A percentile compares a stretch with the other conserved stretches of the same genome.
Evolutionary conservation across 768 basidiomycete genomes (phyloP).

Genomic region (Boletellus emodensis): DNA sequence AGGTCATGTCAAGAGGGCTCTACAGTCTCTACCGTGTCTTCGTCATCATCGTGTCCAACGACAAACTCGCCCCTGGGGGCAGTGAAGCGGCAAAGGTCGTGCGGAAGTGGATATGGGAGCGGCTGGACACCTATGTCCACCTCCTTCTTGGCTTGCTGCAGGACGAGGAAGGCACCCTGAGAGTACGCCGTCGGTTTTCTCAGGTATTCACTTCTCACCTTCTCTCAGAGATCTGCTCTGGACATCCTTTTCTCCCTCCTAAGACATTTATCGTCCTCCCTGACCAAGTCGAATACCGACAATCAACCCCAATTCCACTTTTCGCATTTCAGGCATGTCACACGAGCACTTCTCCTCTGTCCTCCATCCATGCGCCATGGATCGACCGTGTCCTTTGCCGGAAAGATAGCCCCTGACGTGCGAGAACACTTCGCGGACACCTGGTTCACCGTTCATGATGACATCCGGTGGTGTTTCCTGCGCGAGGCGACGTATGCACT

Average conservation of each 20-base stretch:
- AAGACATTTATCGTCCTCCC: slow-evolving; percentile 70
- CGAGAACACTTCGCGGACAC: slow-evolving; percentile 59
- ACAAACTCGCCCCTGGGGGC: slow-evolving; percentile 48
- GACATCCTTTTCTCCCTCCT: slow-evolving; percentile 74
- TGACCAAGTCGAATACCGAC: slow-evolving; percentile 41
- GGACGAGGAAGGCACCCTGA: slow-evolving; percentile 69
- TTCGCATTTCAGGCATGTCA: slow-evolving; percentile 62
- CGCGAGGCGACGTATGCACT: slow-evolving; percentile 63
- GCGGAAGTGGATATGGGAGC: slow-evolving; percentile 76
- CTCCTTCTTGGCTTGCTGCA: slow-evolving; percentile 67
- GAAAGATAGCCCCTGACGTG: slow-evolving; percentile 54
- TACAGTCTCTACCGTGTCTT: slow-evolving; percentile 83
- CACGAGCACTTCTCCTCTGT: slow-evolving; percentile 56
- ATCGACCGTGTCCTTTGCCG: slow-evolving; percentile 24
- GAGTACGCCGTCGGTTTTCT: slow-evolving; percentile 45
- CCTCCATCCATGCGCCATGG: slow-evolving; percentile 43
- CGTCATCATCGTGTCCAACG: slow-evolving; percentile 54
- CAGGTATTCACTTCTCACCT: slow-evolving; percentile 1
- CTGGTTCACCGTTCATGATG: slow-evolving; percentile 77
- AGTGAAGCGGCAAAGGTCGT: slow-evolving; percentile 57
- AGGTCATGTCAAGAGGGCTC: slow-evolving; percentile 65
- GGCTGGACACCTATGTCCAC: slow-evolving; percentile 65
- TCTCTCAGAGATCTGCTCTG: slow-evolving; percentile 57
- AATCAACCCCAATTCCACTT: slow-evolving; percentile 63
- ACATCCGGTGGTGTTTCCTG: slow-evolving; percentile 87